Base-by-base conservation (phyloP, 441 rosid genomes). In the Adansonia madagascariensis region DNA sequence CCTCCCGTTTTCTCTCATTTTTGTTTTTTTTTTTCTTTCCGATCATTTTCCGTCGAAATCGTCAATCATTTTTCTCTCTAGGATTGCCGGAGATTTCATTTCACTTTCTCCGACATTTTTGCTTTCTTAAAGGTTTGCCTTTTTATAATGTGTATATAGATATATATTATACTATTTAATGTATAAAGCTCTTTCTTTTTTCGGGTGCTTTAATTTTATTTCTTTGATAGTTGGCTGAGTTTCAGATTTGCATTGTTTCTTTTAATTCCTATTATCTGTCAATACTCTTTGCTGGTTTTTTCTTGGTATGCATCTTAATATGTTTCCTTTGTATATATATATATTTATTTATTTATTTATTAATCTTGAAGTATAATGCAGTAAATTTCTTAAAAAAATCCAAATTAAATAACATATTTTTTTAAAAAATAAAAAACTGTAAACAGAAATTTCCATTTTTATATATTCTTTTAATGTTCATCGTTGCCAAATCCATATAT, bases 211-310 rank as follows among this genome's bases (percentile, higher is more conserved):
- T 6, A 24, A 73, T 31, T 6, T 74, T 27, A 12, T 65, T 70
- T 43, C 14, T 73, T 10, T 6, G 47, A 67, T 57, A 49, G 68
- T 50, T 68, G 31, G 15, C 22, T 7, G 57, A 78, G 59, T 52
- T 75, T 79, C 75, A 83, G 89, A 84, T 88, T 86, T 85, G 80
- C 22, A 20, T 22, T 8, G 11, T 9, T 59, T 59, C 63, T 22
- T 59, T 22, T 59, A 1, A 5, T 4, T 59, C 22, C 6, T 8
- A 22, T 59, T 59, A 1, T 22, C 22, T 59, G 22, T 10, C 63
- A 9, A 9, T 15, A 52, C 57, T 52, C 57, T 52, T 52, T 17
- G 20, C n/a, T 77, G 22, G 20, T 2, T 4, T 75, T 61, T 35
- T 69, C 8, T 46, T 55, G 2, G 17, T 31, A 6, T 59, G 47